These are phyloP conservation scores for Syncephalis fuscata DNA, from an alignment of 371 early-diverging fungal species.

Conservation along the genomic window DNA sequence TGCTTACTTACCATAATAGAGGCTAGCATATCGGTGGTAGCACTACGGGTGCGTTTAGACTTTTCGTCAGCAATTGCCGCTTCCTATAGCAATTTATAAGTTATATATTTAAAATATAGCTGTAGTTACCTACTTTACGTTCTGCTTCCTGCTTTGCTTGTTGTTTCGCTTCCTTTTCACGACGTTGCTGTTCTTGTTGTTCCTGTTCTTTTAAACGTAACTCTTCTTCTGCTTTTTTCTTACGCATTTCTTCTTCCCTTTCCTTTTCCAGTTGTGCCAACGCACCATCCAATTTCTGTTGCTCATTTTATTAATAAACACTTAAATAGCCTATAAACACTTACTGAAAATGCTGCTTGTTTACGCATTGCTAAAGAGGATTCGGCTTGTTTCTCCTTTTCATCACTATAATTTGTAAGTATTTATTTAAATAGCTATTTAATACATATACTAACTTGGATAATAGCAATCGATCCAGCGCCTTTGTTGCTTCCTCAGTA, in stretches of 20 bases:
- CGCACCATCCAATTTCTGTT: neutral
- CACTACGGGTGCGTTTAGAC: neutral
- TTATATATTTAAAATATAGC: too few relatives aligned
- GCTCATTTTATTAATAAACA: too few relatives aligned
- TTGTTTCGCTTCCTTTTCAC: neutral
- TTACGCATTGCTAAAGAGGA: too few relatives aligned
- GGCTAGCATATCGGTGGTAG: neutral
- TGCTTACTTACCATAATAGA: neutral
- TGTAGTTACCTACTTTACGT: neutral
- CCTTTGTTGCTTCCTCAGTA: too few relatives aligned
- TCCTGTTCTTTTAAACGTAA: neutral
- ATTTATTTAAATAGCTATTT: too few relatives aligned
- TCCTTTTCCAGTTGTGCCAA: neutral
- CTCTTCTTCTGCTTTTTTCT: neutral
- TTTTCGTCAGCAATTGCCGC: neutral
- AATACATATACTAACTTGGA: too few relatives aligned
- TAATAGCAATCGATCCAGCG: too few relatives aligned
- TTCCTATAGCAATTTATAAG: too few relatives aligned
- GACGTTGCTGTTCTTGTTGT: neutral
- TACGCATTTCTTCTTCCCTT: neutral
- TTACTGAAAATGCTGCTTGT: too few relatives aligned
- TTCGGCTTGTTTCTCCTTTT: too few relatives aligned
- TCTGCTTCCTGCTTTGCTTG: neutral
- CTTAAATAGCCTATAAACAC: too few relatives aligned
- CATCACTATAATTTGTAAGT: too few relatives aligned